Evolutionary conservation across 2,329 filamentous ascomycete species (phyloP).

Genomic region (Pseudocercospora musae): DNA sequence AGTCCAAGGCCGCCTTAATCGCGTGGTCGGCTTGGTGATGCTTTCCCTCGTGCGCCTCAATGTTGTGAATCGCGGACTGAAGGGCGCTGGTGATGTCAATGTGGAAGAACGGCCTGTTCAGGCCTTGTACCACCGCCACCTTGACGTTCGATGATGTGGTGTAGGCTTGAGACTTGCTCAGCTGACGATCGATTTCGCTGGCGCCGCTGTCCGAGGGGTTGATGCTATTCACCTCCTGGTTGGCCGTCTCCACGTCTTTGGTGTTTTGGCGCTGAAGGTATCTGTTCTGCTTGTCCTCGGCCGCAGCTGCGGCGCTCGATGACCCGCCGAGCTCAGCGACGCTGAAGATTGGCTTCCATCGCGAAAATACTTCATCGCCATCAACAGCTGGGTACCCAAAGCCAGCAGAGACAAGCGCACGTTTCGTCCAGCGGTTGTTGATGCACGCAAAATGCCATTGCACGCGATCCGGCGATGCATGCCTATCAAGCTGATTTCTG

Average conservation of each 20-base stretch:
- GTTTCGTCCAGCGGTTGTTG: slow-evolving; percentile 92
- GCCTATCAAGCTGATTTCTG: slow-evolving; percentile 86
- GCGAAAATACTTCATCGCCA: slow-evolving; percentile 52
- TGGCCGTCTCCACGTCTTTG: slow-evolving; percentile 32
- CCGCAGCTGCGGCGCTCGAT: slow-evolving; percentile 65
- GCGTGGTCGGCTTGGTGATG: slow-evolving; percentile 5
- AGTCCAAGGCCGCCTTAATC: not conserved
- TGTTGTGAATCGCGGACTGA: slow-evolving; percentile 80
- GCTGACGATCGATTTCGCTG: slow-evolving; percentile 42
- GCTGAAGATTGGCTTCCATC: slow-evolving; percentile 94
- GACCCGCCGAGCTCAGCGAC: slow-evolving; percentile 80
- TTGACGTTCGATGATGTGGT: slow-evolving; percentile 24
- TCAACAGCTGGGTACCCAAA: slow-evolving; percentile 74
- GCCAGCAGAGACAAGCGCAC: slow-evolving; percentile 78
- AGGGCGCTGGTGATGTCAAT: slow-evolving; percentile 85
- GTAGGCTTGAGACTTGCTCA: slow-evolving; percentile 45
- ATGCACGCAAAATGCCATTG: slow-evolving; percentile 97
- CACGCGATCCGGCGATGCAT: slow-evolving; percentile 73
- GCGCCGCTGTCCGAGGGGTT: slow-evolving; percentile 26
- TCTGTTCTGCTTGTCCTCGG: slow-evolving; percentile 62
- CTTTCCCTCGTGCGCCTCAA: slow-evolving; percentile 5
- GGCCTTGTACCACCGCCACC: slow-evolving; percentile 71
- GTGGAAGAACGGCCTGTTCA: slow-evolving; percentile 90
- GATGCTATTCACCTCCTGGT: slow-evolving; percentile 24
- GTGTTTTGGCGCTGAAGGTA: slow-evolving; percentile 34